Base-by-base conservation (phyloP, 352 stramenopile genomes). In the Globisporangium viniferum region DNA sequence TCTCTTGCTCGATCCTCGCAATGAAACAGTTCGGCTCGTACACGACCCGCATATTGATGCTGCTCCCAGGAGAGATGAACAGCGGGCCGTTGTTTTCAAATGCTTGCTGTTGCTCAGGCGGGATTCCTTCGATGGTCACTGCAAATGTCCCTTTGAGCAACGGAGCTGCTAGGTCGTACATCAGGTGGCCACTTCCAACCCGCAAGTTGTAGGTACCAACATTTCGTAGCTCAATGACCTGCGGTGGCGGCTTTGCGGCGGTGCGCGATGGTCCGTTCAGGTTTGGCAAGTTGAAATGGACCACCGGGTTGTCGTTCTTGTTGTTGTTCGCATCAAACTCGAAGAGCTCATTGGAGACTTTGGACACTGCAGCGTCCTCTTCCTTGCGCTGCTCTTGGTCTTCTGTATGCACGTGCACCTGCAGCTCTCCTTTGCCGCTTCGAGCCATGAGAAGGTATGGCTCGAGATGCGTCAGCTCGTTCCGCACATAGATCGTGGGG, bases 391-490 rank as follows among this genome's bases (percentile, higher is more conserved):
- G 7, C 39, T 22, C 59, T 39, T 39, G n/a, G 1, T 62, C 55
- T 29, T 66, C 51, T 3, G 59, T 14, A 5, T 41, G 14, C 14
- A 68, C 31, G 10, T 44, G 67, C 14, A 89, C 9, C 0, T 55
- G 56, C 9, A 91, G 56, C 2, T 62, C 65, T 4, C 80, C 83
- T 67, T 77, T 71, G 1, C 79, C 84, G 67, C 80, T 89, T 2
- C 54, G 63, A 6, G 78, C 84, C 31, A 68, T 20, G 22, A 92
- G 51, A 2, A 36, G 27, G 6, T 90, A 51, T 14, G 73, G 64
- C 58, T 92, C 84, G 29, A 92, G 81, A 59, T 92, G 84, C 2
- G 84, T 85, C n/a, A 92, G 74, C 48, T 82, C 69, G 55, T 88
- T 90, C 31, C 84, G 84, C 12, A 92, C 73, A 64, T 78, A 92